Evolutionary conservation across 768 basidiomycete species (phyloP).

Genomic region (Mycena crocata): DNA sequence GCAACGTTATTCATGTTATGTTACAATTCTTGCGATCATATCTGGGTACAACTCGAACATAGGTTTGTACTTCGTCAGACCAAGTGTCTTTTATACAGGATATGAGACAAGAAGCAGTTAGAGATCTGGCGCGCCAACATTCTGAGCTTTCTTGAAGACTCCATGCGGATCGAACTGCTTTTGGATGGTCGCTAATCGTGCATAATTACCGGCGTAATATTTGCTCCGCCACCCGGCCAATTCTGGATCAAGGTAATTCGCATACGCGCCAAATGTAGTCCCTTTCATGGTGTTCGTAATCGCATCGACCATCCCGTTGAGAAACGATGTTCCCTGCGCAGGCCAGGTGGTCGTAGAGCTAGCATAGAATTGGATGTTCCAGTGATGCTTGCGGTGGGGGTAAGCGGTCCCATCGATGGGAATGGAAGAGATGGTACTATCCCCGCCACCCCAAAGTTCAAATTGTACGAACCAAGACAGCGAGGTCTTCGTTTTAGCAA

Average conservation of each 20-base stretch:
- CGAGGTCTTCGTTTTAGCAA: constrained; percentile 7
- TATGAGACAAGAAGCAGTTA: neutral
- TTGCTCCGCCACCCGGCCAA: constrained; percentile 33
- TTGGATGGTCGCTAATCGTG: constrained; percentile 26
- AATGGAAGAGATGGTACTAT: constrained; percentile 22
- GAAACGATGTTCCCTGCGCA: constrained; percentile 7
- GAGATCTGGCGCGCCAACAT: constrained; percentile 15
- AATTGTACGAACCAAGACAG: constrained; percentile 30
- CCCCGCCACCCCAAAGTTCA: constrained; percentile 25
- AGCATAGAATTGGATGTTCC: constrained; percentile 28
- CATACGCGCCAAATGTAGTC: constrained; percentile 27
- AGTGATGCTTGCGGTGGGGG: constrained; percentile 21
- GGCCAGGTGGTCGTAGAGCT: neutral
- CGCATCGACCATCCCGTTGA: constrained; percentile 19
- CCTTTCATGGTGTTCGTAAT: constrained; percentile 18
- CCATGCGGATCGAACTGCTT: constrained; percentile 30
- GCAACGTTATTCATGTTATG: too few relatives aligned
- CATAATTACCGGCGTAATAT: constrained; percentile 34
- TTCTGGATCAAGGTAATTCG: constrained; percentile 40
- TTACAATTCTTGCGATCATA: too few relatives aligned
- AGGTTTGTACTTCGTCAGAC: too few relatives aligned
- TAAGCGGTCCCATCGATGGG: constrained; percentile 18
- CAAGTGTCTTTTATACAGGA: neutral
- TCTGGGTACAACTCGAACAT: too few relatives aligned
- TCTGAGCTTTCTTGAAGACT: constrained; percentile 31